A percentile compares a stretch with the other conserved stretches of the same genome.
These are phyloP conservation scores for Phytopythium sindhum DNA, from an alignment of 352 stramenopile genomes.

Conservation along the genomic window DNA sequence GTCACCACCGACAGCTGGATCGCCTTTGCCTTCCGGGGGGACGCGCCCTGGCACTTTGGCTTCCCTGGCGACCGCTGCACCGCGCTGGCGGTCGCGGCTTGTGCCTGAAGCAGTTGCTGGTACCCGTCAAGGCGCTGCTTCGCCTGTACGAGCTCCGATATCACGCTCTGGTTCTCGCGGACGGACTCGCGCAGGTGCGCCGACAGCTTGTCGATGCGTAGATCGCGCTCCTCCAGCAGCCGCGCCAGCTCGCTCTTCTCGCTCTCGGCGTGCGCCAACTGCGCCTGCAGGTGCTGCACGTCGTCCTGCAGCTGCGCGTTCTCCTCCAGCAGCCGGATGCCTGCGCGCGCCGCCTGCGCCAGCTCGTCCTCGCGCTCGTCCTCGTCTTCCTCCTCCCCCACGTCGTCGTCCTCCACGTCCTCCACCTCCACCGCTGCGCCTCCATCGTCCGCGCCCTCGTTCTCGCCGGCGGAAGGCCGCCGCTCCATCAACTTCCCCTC, in stretches of 20 bases:
- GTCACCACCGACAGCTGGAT: not conserved
- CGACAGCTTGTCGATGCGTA: constrained; percentile 29
- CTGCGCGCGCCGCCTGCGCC: constrained; percentile 53
- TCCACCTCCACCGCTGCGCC: not conserved
- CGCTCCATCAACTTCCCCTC: not conserved
- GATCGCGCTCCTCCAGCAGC: constrained; percentile 40
- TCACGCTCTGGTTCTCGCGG: constrained; percentile 44
- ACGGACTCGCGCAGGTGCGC: constrained; percentile 55
- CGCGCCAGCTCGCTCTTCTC: constrained; percentile 36
- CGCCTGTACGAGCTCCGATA: constrained; percentile 37
- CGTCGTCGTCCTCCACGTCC: constrained; percentile 6
- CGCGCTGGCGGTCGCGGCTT: constrained; percentile 10
- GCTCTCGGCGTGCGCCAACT: constrained; percentile 26
- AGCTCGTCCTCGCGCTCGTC: constrained; percentile 43
- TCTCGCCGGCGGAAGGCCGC: not conserved
- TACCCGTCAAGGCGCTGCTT: constrained; percentile 30
- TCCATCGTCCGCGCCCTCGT: not conserved
- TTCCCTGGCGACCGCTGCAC: constrained; percentile 26
- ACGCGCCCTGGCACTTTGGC: constrained; percentile 11
- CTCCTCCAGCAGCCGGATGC: constrained; percentile 67
- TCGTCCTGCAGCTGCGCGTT: constrained; percentile 68
- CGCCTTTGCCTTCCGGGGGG: constrained; percentile 3
- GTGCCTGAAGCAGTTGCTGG: constrained; percentile 18
- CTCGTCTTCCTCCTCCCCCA: constrained; percentile 21
- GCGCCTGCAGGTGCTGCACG: constrained; percentile 40